Evolutionary conservation across 495 filamentous ascomycete species (phyloP).

Genomic region (Talaromyces wortmannii): DNA sequence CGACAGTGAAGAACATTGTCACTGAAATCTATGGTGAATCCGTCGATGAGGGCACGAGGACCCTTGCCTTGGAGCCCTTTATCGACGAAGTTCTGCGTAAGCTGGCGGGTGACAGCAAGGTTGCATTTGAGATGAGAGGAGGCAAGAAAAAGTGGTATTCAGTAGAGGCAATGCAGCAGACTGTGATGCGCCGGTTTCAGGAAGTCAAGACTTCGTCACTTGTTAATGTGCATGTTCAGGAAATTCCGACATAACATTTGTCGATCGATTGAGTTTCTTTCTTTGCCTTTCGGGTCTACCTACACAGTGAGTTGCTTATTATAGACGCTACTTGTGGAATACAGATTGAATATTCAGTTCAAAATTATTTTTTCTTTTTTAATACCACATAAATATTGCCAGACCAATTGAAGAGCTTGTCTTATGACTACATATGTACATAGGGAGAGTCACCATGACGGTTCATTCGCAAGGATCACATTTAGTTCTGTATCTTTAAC

Average conservation of each 20-base stretch:
- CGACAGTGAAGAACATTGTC: conserved; percentile 33
- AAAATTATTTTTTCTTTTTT: too few species aligned
- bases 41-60: conserved; percentile 16
- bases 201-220: not conserved
- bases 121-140: conserved; percentile 33
- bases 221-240: not conserved
- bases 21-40: conserved; percentile 26
- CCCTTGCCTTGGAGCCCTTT: conserved; percentile 37
- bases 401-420: too few species aligned
- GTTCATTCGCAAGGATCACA: too few species aligned
- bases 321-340: too few species aligned
- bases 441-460: too few species aligned
- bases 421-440: too few species aligned
- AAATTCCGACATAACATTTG: not conserved
- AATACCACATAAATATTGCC: too few species aligned
- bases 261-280: too few species aligned
- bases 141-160: conserved; percentile 36
- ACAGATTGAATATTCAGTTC: too few species aligned
- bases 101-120: conserved; percentile 39
- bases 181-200: not conserved
- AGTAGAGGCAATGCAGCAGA: not conserved
- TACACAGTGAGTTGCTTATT: too few species aligned
- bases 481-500: too few species aligned
- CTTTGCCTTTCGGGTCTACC: too few species aligned
- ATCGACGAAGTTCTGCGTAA: conserved; percentile 40